These are phyloP conservation scores for Candida hungchunana DNA, from an alignment of 805 yeast genomes.

Conservation along the genomic window DNA sequence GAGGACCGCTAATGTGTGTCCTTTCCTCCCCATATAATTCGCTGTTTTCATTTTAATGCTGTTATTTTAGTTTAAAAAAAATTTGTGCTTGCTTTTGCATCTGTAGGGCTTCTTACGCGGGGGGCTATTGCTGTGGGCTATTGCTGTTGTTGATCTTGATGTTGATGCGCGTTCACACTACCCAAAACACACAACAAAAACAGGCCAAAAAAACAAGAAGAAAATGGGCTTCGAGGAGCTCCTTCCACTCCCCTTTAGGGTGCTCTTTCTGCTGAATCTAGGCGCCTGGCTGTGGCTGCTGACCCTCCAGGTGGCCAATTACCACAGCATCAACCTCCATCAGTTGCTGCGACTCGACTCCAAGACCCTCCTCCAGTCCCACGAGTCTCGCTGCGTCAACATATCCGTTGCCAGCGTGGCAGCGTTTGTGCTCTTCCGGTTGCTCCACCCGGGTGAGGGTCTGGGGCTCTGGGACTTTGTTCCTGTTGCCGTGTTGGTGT, in stretches of 20 bases:
- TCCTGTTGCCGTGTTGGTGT: constrained; percentile 7
- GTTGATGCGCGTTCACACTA: too few relatives aligned
- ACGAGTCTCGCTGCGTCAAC: constrained; percentile 8
- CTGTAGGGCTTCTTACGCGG: too few relatives aligned
- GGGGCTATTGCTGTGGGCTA: too few relatives aligned
- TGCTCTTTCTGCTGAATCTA: constrained; percentile 5
- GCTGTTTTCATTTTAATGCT: too few relatives aligned
- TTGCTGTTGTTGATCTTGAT: too few relatives aligned
- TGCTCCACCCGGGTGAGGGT: too few relatives aligned
- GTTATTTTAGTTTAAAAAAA: too few relatives aligned
- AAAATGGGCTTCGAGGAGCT: constrained; percentile 8
- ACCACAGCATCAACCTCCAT: constrained; percentile 10
- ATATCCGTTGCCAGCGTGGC: constrained; percentile 4
- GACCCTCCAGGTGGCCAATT: constrained; percentile 1
- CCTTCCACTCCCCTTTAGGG: constrained; percentile 15
- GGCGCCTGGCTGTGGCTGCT: constrained; percentile 15
- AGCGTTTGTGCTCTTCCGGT: constrained; percentile 1
- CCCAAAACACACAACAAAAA: too few relatives aligned
- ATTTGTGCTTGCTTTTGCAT: too few relatives aligned
- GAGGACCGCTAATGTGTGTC: constrained; percentile 57
- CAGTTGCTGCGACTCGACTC: constrained; percentile 13
- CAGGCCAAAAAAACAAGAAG: background rate
- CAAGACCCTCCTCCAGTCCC: background rate
- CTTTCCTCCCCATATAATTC: too few relatives aligned
- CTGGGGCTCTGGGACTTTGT: constrained; percentile 16